Evolutionary conservation across 306 rosid genomes (phyloP), one percentile per base, ranked within the genome.

Genomic region (Malus sylvestris): DNA sequence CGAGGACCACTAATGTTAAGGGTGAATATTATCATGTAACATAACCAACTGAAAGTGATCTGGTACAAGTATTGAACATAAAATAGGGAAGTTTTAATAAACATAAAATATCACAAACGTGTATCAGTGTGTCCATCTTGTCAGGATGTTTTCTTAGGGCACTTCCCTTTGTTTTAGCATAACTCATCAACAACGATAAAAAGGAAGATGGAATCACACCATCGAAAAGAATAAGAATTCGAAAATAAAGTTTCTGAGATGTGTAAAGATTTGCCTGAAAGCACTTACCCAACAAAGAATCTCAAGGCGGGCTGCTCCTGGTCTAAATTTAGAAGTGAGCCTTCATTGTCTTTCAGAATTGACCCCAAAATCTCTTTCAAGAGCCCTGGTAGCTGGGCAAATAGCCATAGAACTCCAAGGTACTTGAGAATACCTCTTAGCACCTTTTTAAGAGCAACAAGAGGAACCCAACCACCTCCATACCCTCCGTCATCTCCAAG

Each of bases 381-480:
- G 75, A 96, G 90, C 77, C 88, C 96, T 15, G 99, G 99, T 68
- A 96, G 91, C 88, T 96, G 99, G 58, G 99, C 93, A 85, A 96
- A 96, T 10, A 96, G 89, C 98, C 99, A 96, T 27, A 96, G 86
- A 70, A 96, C 99, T 80, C 99, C 99, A 62, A 96, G 98, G 81
- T 96, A 96, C 86, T 96, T 96, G 80, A 96, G 99, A 81, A 93
- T 91, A 77, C 98, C 98, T 80, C 99, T 90, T 62, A 96, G 74
- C 80, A 93, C 99, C 91, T 96, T 96, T 88, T 96, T 96, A 53
- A 96, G 97, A 58, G 99, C 98, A 81, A 96, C 96, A 52, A 91
- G 97, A 62, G 99, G 99, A 85, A 96, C 99, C 99, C 99, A 96
- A 67, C 99, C 99, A 78, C 99, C 99, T 66, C 99, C 99, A 86